These are phyloP conservation scores for Flaveria trinervia DNA, from an alignment of 129 eudicot species.

Conservation along the genomic window DNA sequence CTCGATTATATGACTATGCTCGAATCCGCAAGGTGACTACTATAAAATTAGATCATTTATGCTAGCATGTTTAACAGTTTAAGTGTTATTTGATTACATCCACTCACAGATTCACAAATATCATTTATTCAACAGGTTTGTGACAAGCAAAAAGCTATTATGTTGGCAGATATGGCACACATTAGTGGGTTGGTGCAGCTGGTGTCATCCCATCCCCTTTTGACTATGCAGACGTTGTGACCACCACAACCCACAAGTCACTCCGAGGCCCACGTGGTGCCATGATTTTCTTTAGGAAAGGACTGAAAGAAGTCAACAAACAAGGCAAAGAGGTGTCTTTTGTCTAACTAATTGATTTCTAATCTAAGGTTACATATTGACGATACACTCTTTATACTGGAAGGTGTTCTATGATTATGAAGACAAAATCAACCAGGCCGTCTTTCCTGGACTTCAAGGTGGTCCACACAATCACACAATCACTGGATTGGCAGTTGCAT, in stretches of 20 bases:
- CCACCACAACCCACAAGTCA: conserved; percentile 78
- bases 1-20: conserved; percentile 90
- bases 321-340: conserved; percentile 3
- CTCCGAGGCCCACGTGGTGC: conserved; percentile 44
- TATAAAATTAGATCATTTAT: not conserved
- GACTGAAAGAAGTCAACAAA: conserved; percentile 17
- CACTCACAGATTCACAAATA: not conserved
- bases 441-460: conserved; percentile 99
- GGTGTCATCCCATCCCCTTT: conserved; percentile 88
- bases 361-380: conserved; percentile 1
- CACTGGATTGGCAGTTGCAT: conserved; percentile 88
- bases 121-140: conserved; percentile 59
- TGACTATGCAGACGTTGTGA: conserved; percentile 90
- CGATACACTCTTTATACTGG: not conserved
- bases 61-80: conserved; percentile 14
- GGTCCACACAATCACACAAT: conserved; percentile 88
- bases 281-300: conserved; percentile 9
- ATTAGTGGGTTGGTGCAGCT: conserved; percentile 92
- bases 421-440: conserved; percentile 98
- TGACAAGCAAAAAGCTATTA: conserved; percentile 86
- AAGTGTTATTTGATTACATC: not conserved
- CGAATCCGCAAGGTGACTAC: conserved; percentile 74
- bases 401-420: conserved; percentile 72
- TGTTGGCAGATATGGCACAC: conserved; percentile 95
- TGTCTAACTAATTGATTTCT: not conserved